These are phyloP conservation scores for Setaria viridis DNA, from an alignment of 202 grass and related monocot species.

Conservation along the genomic window DNA sequence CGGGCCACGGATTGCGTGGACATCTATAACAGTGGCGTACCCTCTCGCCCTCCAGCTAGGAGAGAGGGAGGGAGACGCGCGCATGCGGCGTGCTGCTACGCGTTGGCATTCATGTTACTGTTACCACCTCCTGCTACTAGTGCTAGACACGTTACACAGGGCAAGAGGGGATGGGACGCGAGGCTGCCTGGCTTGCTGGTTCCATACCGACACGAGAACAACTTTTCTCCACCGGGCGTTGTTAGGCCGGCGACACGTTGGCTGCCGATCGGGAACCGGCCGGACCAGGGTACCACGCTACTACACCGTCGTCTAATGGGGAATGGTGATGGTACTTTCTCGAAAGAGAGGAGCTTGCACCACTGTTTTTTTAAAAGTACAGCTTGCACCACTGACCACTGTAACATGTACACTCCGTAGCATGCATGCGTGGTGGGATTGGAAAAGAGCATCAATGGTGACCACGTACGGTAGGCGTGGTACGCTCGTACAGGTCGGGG, in stretches of 20 bases:
- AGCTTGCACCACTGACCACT: not conserved
- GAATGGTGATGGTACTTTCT: not conserved
- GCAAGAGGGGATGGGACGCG: not conserved
- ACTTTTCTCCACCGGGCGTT: not conserved
- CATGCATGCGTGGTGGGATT: not conserved
- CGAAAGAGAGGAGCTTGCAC: not conserved
- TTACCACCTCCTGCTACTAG: not conserved
- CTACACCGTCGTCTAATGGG: not conserved
- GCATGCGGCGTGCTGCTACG: not conserved
- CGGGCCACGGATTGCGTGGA: too few relatives aligned
- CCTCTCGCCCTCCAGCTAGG: conserved; percentile 24
- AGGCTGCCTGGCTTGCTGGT: conserved; percentile 17
- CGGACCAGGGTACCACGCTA: not conserved
- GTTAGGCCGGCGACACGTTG: conserved; percentile 10
- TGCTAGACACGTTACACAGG: not conserved
- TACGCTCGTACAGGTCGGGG: too few relatives aligned
- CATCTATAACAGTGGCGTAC: not conserved
- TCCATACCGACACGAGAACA: conserved; percentile 40
- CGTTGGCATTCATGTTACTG: not conserved
- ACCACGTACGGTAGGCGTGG: not conserved
- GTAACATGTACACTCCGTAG: not conserved
- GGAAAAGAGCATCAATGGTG: not conserved
- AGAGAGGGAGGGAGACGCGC: not conserved
- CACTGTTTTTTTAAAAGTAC: not conserved
- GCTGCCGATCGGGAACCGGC: not conserved